phyloP scores from a whole-genome alignment of 2,329 filamentous ascomycete species.

The Hawksworthiomyces lignivorus region DNA sequence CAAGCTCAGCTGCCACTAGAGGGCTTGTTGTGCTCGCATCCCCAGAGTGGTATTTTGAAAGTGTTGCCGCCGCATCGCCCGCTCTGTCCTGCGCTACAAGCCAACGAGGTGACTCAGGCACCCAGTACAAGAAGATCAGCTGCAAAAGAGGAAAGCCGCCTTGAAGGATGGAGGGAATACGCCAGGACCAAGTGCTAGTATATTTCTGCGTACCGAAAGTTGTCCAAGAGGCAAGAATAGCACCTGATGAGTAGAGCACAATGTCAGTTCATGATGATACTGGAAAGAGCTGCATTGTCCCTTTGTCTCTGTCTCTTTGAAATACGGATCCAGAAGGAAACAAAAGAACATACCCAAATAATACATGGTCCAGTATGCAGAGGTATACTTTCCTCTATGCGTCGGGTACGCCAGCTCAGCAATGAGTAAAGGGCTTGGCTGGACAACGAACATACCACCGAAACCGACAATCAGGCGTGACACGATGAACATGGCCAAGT shows the following conservation, averaged over 20 bases:
- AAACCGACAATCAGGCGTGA: constrained; percentile 14
- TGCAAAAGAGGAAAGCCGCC: constrained; percentile 37
- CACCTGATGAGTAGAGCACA: background rate
- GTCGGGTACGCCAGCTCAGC: constrained; percentile 12
- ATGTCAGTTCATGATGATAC: no score
- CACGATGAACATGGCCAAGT: constrained; percentile 29
- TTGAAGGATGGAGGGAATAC: constrained; percentile 33
- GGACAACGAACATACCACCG: constrained; percentile 13
- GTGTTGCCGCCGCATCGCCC: constrained; percentile 40
- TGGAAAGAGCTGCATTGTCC: no score
- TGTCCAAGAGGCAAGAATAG: constrained; percentile 29
- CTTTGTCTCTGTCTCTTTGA: no score
- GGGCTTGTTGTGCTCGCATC: background rate
- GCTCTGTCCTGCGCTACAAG: constrained; percentile 36
- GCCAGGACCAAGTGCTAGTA: constrained; percentile 19
- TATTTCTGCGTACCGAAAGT: constrained; percentile 29
- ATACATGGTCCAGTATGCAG: constrained; percentile 1
- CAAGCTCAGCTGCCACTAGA: background rate
- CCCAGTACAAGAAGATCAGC: constrained; percentile 27
- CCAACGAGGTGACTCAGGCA: constrained; percentile 49
- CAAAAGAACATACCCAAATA: background rate
- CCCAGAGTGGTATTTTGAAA: background rate
- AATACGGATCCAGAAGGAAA: no score
- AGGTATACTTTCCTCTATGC: constrained; percentile 6
- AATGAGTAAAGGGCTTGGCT: constrained; percentile 10